Base-by-base conservation (phyloP, 345 rosid species). In the Gossypium australe region DNA sequence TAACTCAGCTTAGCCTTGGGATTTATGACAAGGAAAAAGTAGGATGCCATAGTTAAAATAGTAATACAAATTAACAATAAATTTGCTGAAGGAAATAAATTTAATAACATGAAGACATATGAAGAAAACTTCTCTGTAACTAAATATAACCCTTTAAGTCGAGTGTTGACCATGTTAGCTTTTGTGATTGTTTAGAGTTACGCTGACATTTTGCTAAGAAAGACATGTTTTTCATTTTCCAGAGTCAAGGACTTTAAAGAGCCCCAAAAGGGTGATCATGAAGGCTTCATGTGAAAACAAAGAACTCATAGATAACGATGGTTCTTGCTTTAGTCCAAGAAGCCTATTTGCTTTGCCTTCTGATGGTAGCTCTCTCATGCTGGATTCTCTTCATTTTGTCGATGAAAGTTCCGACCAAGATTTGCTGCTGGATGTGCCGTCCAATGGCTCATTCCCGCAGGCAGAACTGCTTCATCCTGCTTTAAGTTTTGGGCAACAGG, bases 381-480 rank as follows among this genome's bases (percentile, higher is more conserved):
- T 89, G 70, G 91, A 89, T 82, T 81, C 88, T 47, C 80, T 82
- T 44, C 79, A 82, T 76, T 90, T 80, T 72, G 84, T 78, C 2
- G 87, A 87, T 75, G 93, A 86, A 71, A 88, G 79, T 75, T 87
- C 87, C 12, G 94, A 90, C 75, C 93, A 93, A 73, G 97, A 93
- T 75, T 85, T 95, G 78, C 94, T 94, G 74, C 76, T 95, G 64
- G 91, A 93, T 44, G 87, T 95, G 78, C 98, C 96, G 34, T 87
- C 87, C 77, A 88, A 89, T 12, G 81, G 92, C 80, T 93, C 90
- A 34, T 95, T 93, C 79, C 88, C 97, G 48, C 93, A 93, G 81
- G 99, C 98, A 59, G 99, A 95, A 82, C 93, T 95, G 68, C 98
- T 95, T 80, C 82, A 68, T 70, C 88, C 91, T 38, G 25, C 76